Conservation (phyloP, 2,329 filamentous ascomycete species). For the Diplocarpon rosae region DNA sequence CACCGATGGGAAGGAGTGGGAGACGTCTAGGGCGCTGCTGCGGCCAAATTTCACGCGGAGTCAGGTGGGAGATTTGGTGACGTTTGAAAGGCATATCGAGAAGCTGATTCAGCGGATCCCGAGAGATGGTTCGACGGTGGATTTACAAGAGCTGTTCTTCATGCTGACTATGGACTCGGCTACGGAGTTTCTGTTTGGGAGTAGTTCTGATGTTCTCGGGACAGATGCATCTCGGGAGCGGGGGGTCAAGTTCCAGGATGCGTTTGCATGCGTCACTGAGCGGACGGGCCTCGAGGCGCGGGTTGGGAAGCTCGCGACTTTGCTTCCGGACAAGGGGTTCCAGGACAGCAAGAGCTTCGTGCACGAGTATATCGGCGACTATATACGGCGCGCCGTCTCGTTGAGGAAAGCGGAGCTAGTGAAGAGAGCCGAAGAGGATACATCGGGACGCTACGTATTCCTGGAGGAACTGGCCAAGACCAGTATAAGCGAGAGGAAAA, state of each 20-base stretch:
- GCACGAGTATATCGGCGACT: constrained; percentile 22
- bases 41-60: constrained; percentile 42
- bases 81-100: constrained; percentile 49
- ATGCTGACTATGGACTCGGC: constrained; percentile 55
- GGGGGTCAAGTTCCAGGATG: constrained; percentile 26
- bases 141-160: constrained; percentile 54
- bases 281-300: constrained; percentile 20
- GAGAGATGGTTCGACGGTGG: constrained; percentile 39
- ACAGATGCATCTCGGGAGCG: constrained; percentile 2
- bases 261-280: constrained; percentile 28
- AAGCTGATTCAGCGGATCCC: constrained; percentile 49
- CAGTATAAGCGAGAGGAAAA: constrained; percentile 31
- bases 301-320: constrained; percentile 18
- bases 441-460: constrained; percentile 32
- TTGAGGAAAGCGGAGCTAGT: constrained; percentile 11
- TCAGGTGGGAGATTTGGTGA: constrained; percentile 38
- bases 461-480: constrained; percentile 37
- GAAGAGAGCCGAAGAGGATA: constrained; percentile 14
- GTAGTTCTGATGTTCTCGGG: constrained; percentile 37
- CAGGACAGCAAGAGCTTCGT: constrained; percentile 17
- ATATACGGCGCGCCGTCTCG: constrained; percentile 20
- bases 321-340: constrained; percentile 22
- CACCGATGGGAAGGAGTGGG: constrained; percentile 40
- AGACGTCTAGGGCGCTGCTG: constrained; percentile 40
- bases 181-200: constrained; percentile 57